Percentiles rank a stretch among this genome's conserved stretches.
phyloP scores from a whole-genome alignment of 441 rosid genomes.

The Mallotus japonicus region DNA sequence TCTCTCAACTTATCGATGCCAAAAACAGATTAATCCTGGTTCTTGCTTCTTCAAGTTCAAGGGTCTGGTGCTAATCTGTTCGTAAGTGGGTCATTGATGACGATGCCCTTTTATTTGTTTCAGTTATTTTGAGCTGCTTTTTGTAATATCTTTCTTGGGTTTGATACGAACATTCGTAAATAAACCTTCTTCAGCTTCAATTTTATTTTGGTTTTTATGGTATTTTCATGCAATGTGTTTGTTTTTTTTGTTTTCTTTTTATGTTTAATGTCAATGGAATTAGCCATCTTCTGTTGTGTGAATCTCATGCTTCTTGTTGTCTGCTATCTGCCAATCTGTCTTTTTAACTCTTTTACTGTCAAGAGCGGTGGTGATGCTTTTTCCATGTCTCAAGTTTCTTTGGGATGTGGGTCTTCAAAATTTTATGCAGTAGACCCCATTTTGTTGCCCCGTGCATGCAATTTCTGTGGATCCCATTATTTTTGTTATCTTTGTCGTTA shows the following conservation, averaged over 20 bases:
- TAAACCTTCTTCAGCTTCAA: no score
- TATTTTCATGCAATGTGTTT: constrained; percentile 29
- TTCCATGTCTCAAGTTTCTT: constrained; percentile 7
- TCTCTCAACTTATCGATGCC: neutral
- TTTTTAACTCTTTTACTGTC: constrained; percentile 1
- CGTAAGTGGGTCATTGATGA: constrained; percentile 33
- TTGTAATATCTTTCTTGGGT: neutral
- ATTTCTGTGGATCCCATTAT: constrained; percentile 57
- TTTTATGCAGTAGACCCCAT: constrained; percentile 29
- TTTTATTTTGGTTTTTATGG: neutral
- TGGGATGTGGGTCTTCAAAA: constrained; percentile 28
- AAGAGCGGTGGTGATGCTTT: constrained; percentile 4
- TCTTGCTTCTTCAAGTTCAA: constrained; percentile 18
- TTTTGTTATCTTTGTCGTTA: constrained; percentile 34
- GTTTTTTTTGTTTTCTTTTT: neutral
- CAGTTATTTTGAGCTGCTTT: neutral
- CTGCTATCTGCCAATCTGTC: neutral
- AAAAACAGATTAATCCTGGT: neutral
- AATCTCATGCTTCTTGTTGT: neutral
- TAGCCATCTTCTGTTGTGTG: neutral
- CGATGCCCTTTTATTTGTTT: no score
- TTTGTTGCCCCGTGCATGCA: constrained; percentile 27
- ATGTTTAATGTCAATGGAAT: neutral
- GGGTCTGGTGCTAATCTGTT: constrained; percentile 21
- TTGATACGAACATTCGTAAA: neutral